Percentiles rank a stretch among this genome's conserved stretches.
Conservation (phyloP, 257 asterid species). For the Ophiorrhiza pumila region DNA sequence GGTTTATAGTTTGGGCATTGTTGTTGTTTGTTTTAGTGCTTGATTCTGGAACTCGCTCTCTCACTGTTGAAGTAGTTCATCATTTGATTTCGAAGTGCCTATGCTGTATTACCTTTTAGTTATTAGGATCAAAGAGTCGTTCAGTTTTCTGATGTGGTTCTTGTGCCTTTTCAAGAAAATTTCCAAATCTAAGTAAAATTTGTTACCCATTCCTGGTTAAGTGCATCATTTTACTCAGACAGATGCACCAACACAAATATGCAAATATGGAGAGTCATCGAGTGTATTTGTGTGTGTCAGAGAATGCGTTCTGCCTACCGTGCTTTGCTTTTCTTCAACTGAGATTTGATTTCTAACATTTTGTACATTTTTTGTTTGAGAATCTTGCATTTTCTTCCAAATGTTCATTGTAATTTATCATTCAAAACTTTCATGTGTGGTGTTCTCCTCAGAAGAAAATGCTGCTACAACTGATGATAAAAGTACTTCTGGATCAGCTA, state of each 20-base stretch:
- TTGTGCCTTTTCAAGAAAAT: background rate
- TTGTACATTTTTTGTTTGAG: background rate
- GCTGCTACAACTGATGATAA: constrained; percentile 42
- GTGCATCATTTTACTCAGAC: no score
- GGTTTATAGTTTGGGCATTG: background rate
- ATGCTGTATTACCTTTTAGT: background rate
- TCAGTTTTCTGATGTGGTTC: background rate
- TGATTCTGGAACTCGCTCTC: background rate
- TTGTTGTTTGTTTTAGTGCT: background rate
- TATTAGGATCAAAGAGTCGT: background rate
- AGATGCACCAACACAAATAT: background rate
- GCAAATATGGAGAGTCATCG: no score
- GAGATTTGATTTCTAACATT: background rate
- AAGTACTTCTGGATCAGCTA: constrained; percentile 26
- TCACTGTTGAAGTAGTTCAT: background rate
- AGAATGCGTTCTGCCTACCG: background rate
- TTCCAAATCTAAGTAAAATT: background rate
- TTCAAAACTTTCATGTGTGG: background rate
- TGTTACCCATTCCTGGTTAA: background rate
- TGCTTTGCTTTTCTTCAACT: background rate
- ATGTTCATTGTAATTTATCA: background rate
- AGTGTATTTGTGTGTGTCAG: background rate
- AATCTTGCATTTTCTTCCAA: background rate
- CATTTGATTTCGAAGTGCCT: background rate
- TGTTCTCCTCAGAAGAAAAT: constrained; percentile 47